phyloP scores from a whole-genome alignment of 371 early-diverging fungal genomes.

The Mortierella sp. region DNA sequence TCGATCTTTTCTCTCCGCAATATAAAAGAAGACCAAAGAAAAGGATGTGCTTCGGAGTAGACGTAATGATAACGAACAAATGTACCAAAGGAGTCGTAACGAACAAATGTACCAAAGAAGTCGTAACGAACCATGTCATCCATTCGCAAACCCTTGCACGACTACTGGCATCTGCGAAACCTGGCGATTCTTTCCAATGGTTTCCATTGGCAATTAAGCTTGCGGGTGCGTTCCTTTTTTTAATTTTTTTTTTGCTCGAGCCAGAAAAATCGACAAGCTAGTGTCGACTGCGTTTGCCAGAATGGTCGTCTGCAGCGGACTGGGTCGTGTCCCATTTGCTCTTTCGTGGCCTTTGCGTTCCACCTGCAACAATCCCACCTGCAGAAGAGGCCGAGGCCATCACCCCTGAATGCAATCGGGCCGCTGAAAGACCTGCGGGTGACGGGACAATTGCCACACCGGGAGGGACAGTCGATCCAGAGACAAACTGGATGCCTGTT shows the following conservation, averaged over 20 bases:
- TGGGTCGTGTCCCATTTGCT: slow-evolving; percentile 52
- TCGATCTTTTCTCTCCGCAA: too few relatives aligned
- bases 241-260: background rate
- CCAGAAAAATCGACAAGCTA: background rate
- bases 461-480: slow-evolving; percentile 23
- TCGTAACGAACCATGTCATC: background rate
- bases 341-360: slow-evolving; percentile 29
- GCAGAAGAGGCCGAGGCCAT: background rate
- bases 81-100: too few relatives aligned
- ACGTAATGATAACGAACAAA: too few relatives aligned
- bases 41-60: too few relatives aligned
- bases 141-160: background rate
- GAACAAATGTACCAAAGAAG: too few relatives aligned
- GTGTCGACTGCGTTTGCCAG: slow-evolving; percentile 28
- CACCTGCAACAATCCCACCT: slow-evolving; percentile 3
- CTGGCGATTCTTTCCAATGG: background rate
- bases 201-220: background rate
- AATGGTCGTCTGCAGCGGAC: slow-evolving; percentile 24
- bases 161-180: background rate
- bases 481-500: slow-evolving; percentile 46
- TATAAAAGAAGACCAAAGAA: too few relatives aligned
- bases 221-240: background rate
- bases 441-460: background rate
- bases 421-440: slow-evolving; percentile 4
- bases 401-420: background rate